phyloP scores from a whole-genome alignment of 805 yeast genomes.

The Ogataea minuta region DNA sequence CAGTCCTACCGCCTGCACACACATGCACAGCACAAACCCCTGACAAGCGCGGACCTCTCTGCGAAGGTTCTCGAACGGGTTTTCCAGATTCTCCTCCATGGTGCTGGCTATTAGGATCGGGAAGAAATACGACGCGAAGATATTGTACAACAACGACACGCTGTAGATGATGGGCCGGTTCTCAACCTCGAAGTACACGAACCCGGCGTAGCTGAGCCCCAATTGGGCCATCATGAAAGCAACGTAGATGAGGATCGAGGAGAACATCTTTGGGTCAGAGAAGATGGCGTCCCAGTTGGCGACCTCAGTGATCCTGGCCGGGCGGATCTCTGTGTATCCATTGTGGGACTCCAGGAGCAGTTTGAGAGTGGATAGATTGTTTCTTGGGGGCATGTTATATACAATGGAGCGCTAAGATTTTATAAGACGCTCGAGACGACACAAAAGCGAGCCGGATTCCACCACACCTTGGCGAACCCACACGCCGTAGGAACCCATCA shows the following conservation, averaged over 20 bases:
- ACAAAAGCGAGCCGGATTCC: slow-evolving; percentile 48
- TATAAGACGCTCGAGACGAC: slow-evolving; percentile 48
- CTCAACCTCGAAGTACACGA: slow-evolving; percentile 28
- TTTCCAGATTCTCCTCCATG: slow-evolving; percentile 24
- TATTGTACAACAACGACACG: slow-evolving; percentile 25
- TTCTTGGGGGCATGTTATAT: slow-evolving; percentile 4
- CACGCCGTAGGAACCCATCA: slow-evolving; percentile 82
- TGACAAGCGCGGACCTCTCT: slow-evolving; percentile 25
- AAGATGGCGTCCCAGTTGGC: slow-evolving; percentile 29
- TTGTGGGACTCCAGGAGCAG: slow-evolving; percentile 12
- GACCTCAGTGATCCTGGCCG: slow-evolving; percentile 19
- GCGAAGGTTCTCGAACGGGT: slow-evolving; percentile 26
- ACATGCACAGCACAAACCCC: slow-evolving; percentile 19
- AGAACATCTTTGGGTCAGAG: slow-evolving; percentile 21
- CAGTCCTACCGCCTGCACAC: slow-evolving; percentile 22
- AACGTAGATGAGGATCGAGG: slow-evolving; percentile 21
- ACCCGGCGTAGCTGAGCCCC: slow-evolving; percentile 28
- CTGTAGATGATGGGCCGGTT: slow-evolving; percentile 24
- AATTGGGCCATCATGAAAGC: slow-evolving; percentile 28
- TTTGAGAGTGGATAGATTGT: slow-evolving; percentile 10
- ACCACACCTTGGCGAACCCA: slow-evolving; percentile 84
- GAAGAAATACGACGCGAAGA: slow-evolving; percentile 27
- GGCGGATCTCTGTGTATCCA: slow-evolving; percentile 8
- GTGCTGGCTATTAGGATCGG: slow-evolving; percentile 26
- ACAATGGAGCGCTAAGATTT: slow-evolving; percentile 1